phyloP scores from a whole-genome alignment of 1,139 yeast species.

The Pichia terricola region DNA sequence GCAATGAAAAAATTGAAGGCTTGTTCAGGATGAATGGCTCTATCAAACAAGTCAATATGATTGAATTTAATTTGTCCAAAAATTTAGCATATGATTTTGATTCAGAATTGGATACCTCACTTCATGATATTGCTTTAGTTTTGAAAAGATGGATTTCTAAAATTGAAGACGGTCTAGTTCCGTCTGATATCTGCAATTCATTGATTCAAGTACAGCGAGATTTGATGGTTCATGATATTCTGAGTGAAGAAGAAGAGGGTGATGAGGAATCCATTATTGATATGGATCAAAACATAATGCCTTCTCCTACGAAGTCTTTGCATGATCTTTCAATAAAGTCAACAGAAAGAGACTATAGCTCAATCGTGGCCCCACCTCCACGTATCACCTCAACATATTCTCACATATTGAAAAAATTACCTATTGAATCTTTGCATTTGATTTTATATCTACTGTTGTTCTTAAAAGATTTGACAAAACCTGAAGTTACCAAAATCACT shows the following conservation, averaged over 20 bases:
- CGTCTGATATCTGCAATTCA: constrained; percentile 13
- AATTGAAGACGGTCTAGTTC: constrained; percentile 22
- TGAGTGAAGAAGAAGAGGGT: constrained; percentile 5
- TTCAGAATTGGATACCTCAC: neutral
- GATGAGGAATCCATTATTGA: constrained; percentile 3
- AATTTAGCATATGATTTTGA: constrained; percentile 14
- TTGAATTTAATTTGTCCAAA: constrained; percentile 16
- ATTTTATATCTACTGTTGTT: constrained; percentile 20
- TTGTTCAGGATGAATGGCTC: constrained; percentile 27
- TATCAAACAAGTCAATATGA: constrained; percentile 22
- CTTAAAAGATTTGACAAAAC: constrained; percentile 18
- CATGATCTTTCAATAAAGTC: neutral
- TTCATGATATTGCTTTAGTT: constrained; percentile 28
- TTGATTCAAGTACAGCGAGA: constrained; percentile 3
- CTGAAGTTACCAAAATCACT: constrained; percentile 18
- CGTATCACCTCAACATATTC: neutral
- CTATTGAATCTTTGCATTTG: constrained; percentile 23
- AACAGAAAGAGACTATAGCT: neutral
- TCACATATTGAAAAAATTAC: constrained; percentile 9
- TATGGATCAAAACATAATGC: constrained; percentile 2
- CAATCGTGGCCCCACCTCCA: neutral
- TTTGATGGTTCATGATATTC: constrained; percentile 1
- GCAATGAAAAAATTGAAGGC: constrained; percentile 22
- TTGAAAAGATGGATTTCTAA: constrained; percentile 28
- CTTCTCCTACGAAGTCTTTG: neutral